Base-by-base conservation (phyloP, 257 asterid species). In the Solanum appendiculatum region DNA sequence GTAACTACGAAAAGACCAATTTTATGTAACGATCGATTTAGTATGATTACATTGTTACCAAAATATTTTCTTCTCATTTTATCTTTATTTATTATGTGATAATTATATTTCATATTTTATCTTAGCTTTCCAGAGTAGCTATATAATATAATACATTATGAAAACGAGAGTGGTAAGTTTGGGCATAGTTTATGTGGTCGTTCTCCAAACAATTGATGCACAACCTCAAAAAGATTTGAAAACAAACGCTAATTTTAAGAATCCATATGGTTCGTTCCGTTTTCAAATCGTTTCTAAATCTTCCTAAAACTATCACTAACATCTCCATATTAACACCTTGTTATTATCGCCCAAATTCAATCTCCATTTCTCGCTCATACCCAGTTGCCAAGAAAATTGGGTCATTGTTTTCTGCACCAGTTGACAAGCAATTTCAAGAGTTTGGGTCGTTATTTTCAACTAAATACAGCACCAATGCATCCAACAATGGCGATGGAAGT, bases 181-280 rank as follows among this genome's bases (percentile, higher is more conserved):
- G 58, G 58, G 58, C 9, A 48, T 48, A 15, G 58, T 18, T 51
- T 20, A 20, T 51, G 25, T 54, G 18, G 0, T 54, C 63, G 10
- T 54, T n/a, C 5, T 34, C 4, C n/a, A n/a, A n/a, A 34, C 39
- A 36, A 3, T 36, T 0, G 39, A 36, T 5, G 39, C 39, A 36
- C 39, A 36, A 7, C 7, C 42, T 36, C n/a, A n/a, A n/a, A n/a
- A n/a, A n/a, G n/a, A n/a, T n/a, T n/a, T n/a, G n/a, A n/a, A n/a
- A n/a, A n/a, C n/a, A n/a, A n/a, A n/a, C n/a, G n/a, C n/a, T n/a
- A n/a, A n/a, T n/a, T n/a, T n/a, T n/a, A n/a, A n/a, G n/a, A n/a
- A n/a, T 21, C 66, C 75, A 82, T 88, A 93, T 92, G 97, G 92
- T 92, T 54, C 89, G 87, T 87, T 93, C 89, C 73, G 73, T 91